Percentiles rank a stretch among this genome's conserved stretches.
phyloP scores from a whole-genome alignment of 139 green algal genomes.

The Tetraselmis chui region DNA sequence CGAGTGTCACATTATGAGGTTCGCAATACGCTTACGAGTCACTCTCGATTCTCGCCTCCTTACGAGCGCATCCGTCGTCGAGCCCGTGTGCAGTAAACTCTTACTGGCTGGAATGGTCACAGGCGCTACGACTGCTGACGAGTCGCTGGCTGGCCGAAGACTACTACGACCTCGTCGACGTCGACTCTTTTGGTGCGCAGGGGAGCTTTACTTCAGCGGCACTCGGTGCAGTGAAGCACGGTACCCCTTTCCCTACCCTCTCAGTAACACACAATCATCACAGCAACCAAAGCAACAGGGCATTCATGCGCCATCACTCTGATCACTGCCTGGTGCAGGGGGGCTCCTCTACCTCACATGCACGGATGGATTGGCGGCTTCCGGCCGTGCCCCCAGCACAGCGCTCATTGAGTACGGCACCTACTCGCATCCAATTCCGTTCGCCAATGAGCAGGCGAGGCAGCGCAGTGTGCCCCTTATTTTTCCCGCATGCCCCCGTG shows the following conservation, averaged over 20 bases:
- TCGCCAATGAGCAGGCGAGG: constrained; percentile 36
- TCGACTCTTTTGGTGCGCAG: constrained; percentile 58
- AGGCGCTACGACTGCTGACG: constrained; percentile 28
- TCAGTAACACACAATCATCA: no score
- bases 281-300: no score
- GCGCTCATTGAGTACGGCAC: constrained; percentile 42
- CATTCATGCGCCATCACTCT: constrained; percentile 16
- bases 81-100: no score
- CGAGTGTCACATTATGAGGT: not conserved
- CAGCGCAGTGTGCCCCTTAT: not conserved
- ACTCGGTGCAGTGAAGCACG: constrained; percentile 18
- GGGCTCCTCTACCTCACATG: constrained; percentile 65
- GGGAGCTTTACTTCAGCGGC: constrained; percentile 30
- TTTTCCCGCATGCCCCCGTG: no score
- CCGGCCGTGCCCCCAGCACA: constrained; percentile 31
- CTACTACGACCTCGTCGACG: constrained; percentile 58
- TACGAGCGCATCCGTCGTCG: no score
- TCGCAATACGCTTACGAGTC: no score
- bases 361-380: constrained; percentile 51
- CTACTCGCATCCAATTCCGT: constrained; percentile 31
- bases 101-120: no score
- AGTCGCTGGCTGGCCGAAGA: constrained; percentile 40
- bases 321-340: constrained; percentile 5
- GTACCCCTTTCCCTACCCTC: no score
- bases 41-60: no score